A percentile compares a stretch with the other conserved stretches of the same genome.
phyloP scores from a whole-genome alignment of 805 yeast species.

The Brettanomyces custersianus region DNA sequence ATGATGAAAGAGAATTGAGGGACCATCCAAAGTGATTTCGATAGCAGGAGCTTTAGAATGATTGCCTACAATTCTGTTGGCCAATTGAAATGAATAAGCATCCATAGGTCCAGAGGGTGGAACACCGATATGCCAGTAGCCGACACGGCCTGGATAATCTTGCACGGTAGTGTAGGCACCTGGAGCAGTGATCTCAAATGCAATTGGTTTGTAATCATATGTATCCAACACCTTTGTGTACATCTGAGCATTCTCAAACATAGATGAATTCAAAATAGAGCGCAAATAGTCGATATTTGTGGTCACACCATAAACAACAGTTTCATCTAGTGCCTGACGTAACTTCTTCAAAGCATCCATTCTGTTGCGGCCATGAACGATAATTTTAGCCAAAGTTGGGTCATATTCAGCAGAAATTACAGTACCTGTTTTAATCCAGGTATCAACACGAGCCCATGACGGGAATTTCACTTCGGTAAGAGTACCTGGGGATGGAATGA shows the following conservation, averaged over 20 bases:
- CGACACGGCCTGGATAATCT: slow-evolving; percentile 86
- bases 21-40: slow-evolving; percentile 84
- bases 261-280: slow-evolving; percentile 70
- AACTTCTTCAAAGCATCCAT: slow-evolving; percentile 73
- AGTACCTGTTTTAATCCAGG: slow-evolving; percentile 90
- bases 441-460: slow-evolving; percentile 84
- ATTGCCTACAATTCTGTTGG: slow-evolving; percentile 88
- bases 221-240: slow-evolving; percentile 83
- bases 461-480: slow-evolving; percentile 82
- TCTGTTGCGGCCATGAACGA: slow-evolving; percentile 88
- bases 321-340: slow-evolving; percentile 75
- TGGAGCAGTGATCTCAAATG: slow-evolving; percentile 77
- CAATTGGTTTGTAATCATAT: slow-evolving; percentile 69
- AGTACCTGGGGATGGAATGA: slow-evolving; percentile 95
- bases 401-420: slow-evolving; percentile 87
- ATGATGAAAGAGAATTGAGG: slow-evolving; percentile 75
- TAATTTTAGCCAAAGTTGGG: slow-evolving; percentile 92
- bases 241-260: slow-evolving; percentile 79
- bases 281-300: slow-evolving; percentile 87
- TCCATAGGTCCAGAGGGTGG: slow-evolving; percentile 99
- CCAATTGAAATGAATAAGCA: slow-evolving; percentile 78
- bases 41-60: slow-evolving; percentile 75
- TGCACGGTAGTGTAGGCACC: slow-evolving; percentile 97
- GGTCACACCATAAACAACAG: slow-evolving; percentile 79
- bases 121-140: slow-evolving; percentile 88